Evolutionary conservation across 192 early-diverging fungal genomes (phyloP), one percentile per base, ranked within the genome.

Genomic region (Martensiomyces pterosporus): DNA sequence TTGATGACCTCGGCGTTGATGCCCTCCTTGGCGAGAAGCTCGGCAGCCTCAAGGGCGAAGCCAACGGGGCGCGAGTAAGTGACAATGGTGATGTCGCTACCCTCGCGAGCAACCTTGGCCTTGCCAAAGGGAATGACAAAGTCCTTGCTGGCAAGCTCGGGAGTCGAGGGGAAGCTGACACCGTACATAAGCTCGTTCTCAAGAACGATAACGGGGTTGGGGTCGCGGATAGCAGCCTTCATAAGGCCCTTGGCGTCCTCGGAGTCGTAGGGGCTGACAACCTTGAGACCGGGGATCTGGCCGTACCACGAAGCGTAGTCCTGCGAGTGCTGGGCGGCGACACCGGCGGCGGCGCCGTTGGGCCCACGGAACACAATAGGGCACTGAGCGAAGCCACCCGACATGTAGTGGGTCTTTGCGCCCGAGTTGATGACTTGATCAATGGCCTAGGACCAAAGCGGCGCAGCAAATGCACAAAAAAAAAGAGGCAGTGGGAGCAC

Each of bases 171-270:
- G 80, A 92, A 98, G 49, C 79, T 80, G 38, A 82, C 59, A 53
- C 96, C 96, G 74, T 98, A 98, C 88, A 94, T 89, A 46, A 98
- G 79, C 83, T 98, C 96, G 81, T 96, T 97, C 65, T 97, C 93
- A 39, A 98, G 75, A 22, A 96, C 82, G 43, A 92, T 85, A 54
- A 98, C 96, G 23, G 96, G 96, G 80, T 98, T 94, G 33, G 93
- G 92, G 59, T 98, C 95, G 49, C 93, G 85, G 52, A 98, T 97
- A 15, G 96, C 90, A 22, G 93, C 92, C 89, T 98, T 98, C 76
- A 97, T 72, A 61, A 98, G 79, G 57, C 93, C 93, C 80, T 93
- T 95, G 53, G 90, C 88, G 69, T 98, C 96, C 79, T 95, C 94
- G 37, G 92, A 87, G 69, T 85, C 89, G 84, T 90, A 98, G 36